Conservation (phyloP, 176 grass and related monocot species). For the Ampelocalamus luodianensis region DNA sequence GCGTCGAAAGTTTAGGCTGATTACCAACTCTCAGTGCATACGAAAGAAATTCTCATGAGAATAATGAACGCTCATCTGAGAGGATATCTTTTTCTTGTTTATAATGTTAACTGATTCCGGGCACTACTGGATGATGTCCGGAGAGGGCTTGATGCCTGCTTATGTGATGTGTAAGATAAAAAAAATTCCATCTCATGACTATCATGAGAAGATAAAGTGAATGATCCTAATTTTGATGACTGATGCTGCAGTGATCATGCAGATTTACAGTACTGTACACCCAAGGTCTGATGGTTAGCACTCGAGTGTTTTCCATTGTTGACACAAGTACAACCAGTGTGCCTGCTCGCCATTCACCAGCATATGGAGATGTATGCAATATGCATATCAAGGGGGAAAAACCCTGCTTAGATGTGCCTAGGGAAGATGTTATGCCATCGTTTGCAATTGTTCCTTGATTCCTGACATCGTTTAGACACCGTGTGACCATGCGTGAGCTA, state of each 20-base stretch:
- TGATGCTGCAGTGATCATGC: neutral
- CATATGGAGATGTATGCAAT: neutral
- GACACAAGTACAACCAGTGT: neutral
- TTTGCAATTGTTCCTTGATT: neutral
- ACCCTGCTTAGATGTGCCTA: neutral
- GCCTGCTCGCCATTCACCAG: neutral
- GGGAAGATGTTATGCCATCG: neutral
- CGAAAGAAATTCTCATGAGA: neutral
- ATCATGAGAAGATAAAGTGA: neutral
- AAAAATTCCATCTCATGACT: conserved; percentile 2
- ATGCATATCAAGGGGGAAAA: neutral
- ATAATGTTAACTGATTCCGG: conserved; percentile 10
- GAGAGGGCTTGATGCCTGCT: neutral
- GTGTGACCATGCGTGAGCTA: neutral
- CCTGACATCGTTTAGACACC: neutral
- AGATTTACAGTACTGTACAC: neutral
- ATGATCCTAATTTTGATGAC: neutral
- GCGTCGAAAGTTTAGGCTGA: conserved; percentile 44
- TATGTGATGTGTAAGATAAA: conserved; percentile 21
- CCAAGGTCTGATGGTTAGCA: neutral
- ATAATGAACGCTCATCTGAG: conserved; percentile 1
- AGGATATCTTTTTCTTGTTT: neutral
- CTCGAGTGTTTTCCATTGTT: neutral
- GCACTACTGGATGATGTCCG: neutral
- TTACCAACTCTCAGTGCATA: neutral